Conservation (phyloP, 306 rosid species). For the Vigna mungo region DNA sequence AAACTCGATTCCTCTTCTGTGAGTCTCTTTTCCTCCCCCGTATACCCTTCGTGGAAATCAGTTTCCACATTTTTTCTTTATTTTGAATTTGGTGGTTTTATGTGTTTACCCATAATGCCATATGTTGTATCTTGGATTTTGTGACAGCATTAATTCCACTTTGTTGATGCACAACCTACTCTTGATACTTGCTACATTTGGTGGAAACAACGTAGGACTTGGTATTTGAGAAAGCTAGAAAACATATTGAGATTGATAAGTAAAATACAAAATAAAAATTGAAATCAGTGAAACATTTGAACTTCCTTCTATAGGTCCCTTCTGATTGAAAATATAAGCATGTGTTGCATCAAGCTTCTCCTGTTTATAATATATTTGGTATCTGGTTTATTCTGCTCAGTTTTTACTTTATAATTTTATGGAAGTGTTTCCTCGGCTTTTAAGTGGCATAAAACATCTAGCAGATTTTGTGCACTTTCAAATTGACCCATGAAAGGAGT, state of each 20-base stretch:
- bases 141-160: not conserved
- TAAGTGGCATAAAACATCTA: conserved; percentile 14
- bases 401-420: conserved; percentile 17
- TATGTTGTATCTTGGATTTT: conserved; percentile 23
- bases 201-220: conserved; percentile 17
- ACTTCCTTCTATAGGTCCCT: conserved; percentile 6
- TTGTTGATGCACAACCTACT: conserved; percentile 6
- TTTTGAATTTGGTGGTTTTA: conserved; percentile 31
- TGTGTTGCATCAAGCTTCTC: conserved; percentile 12
- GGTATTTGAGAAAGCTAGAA: conserved; percentile 32
- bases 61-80: conserved; percentile 9
- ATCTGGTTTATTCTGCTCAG: conserved; percentile 17
- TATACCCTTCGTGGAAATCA: conserved; percentile 16
- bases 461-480: conserved; percentile 2
- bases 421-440: not conserved
- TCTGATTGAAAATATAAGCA: conserved; percentile 15
- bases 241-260: conserved; percentile 11
- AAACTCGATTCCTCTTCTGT: conserved; percentile 65
- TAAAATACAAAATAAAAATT: conserved; percentile 9
- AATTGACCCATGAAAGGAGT: conserved; percentile 2
- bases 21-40: conserved; percentile 50
- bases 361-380: conserved; percentile 1
- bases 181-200: conserved; percentile 27
- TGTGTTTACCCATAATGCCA: conserved; percentile 9
- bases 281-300: conserved; percentile 26